Base-by-base conservation (phyloP, 2,329 filamentous ascomycete species). In the Rhexocercosporidium sp. region DNA sequence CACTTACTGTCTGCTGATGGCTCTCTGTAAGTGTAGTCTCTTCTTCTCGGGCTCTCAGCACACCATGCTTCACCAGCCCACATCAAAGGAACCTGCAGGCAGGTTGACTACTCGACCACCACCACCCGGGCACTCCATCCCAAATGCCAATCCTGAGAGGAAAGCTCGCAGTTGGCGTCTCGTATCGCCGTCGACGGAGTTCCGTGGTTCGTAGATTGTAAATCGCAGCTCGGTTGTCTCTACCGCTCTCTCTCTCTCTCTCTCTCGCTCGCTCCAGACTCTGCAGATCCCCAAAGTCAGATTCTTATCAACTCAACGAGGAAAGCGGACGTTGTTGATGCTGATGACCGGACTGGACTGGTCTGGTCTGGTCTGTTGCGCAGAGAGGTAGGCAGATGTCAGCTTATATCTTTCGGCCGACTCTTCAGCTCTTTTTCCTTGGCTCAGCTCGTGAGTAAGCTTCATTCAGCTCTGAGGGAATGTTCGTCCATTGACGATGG, bases 391-490 rank as follows among this genome's bases (percentile, higher is more conserved):
- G 20, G 18, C n/a, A 39, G 34, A 37, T 22, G 31, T 57, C 34
- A 57, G 54, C 54, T 57, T 57, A 57, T 57, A 41, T 27, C 54
- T 25, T 9, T 51, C 34, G 20, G 54, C 54, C n/a, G n/a, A 5
- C n/a, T 57, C n/a, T 16, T 57, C 34, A 57, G 34, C 54, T 39
- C 34, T 41, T 12, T 22, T 3, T 39, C 18, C 20, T 25, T 57
- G 34, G 54, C 20, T 39, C 54, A 39, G 54, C 31, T 57, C 1
- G 8, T 18, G 20, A 27, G 54, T 57, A 39, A 57, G 53, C 31
- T 57, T 41, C 27, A 8, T 54, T 54, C 51, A 37, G 53, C 29
- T 56, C 11, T 12, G 41, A 44, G 34, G 34, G 34, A 37, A 37
- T 2, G 34, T 37, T 37, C 34, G 8, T 37, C 34, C 34, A 11